Evolutionary conservation across 106 monocot genomes (phyloP).

Genomic region (Acorus gramineus): DNA sequence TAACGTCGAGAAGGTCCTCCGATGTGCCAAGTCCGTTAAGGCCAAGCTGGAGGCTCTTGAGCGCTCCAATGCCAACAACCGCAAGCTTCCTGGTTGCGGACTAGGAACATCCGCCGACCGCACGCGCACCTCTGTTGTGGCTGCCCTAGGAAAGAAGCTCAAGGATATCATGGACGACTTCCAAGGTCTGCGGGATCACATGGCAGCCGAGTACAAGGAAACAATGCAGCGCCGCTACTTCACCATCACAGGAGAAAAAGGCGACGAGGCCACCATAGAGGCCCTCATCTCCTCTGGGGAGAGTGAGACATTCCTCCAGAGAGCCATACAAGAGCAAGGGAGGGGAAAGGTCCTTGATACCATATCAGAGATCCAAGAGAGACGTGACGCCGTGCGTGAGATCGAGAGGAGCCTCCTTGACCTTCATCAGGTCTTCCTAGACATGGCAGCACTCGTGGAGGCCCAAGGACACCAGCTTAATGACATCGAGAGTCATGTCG

Average conservation of each 20-base stretch:
- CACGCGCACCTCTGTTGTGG: conserved; percentile 60
- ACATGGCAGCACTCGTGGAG: conserved; percentile 22
- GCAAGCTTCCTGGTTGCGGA: conserved; percentile 54
- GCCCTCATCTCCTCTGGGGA: conserved; percentile 30
- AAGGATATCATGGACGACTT: conserved; percentile 61
- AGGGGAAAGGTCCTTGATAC: conserved; percentile 29
- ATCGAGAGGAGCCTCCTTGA: too few relatives aligned
- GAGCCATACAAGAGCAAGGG: conserved; percentile 33
- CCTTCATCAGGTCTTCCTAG: too few relatives aligned
- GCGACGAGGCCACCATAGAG: conserved; percentile 43
- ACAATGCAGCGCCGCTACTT: conserved; percentile 42
- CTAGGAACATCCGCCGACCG: conserved; percentile 60
- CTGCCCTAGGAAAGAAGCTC: conserved; percentile 48
- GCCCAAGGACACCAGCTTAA: conserved; percentile 56
- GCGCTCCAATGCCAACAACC: conserved; percentile 41
- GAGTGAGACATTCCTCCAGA: conserved; percentile 33
- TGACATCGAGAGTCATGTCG: conserved; percentile 52
- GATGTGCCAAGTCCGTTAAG: conserved; percentile 49
- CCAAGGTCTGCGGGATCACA: conserved; percentile 32
- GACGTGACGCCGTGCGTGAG: too few relatives aligned
- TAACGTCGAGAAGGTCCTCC: conserved; percentile 45
- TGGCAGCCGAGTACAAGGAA: conserved; percentile 45
- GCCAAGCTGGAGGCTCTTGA: conserved; percentile 63
- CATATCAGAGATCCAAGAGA: conserved; percentile 9
- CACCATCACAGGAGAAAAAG: conserved; percentile 39